These are phyloP conservation scores for Marchantia polymorpha DNA, from an alignment of 225 moss, liverwort and hornwort genomes.

Conservation along the genomic window DNA sequence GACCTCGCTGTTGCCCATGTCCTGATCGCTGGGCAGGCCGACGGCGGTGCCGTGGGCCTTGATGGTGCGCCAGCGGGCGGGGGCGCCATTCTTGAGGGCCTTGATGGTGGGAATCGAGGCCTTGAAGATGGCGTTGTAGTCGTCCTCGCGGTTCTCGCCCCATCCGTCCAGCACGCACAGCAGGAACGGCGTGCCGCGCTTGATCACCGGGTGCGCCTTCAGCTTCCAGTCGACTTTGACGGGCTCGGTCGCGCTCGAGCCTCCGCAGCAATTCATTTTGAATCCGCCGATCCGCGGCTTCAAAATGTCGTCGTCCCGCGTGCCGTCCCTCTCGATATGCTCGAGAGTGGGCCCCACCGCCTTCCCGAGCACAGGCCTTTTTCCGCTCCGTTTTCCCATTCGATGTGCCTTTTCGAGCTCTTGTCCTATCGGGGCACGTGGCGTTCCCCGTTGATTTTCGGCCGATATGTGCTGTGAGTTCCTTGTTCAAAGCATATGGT, in stretches of 20 bases:
- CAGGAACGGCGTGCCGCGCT: constrained; percentile 61
- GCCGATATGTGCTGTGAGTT: too few relatives aligned
- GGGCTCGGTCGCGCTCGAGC: not conserved
- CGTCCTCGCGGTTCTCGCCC: constrained; percentile 82
- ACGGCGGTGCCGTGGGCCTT: constrained; percentile 86
- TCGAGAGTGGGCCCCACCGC: too few relatives aligned
- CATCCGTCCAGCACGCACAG: constrained; percentile 79
- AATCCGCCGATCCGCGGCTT: not conserved
- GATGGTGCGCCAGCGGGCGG: constrained; percentile 73
- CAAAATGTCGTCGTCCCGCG: not conserved
- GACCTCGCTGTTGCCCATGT: constrained; percentile 91
- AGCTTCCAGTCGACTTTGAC: constrained; percentile 21
- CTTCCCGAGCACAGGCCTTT: too few relatives aligned
- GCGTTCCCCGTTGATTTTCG: not conserved
- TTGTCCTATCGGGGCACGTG: not conserved
- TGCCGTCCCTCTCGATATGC: not conserved
- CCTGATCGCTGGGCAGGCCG: constrained; percentile 67
- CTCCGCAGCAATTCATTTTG: constrained; percentile 19
- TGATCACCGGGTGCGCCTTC: constrained; percentile 47
- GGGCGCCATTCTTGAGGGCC: constrained; percentile 54
- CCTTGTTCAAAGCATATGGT: too few relatives aligned
- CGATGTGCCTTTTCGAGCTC: not conserved
- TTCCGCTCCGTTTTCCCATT: not conserved
- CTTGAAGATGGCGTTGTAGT: constrained; percentile 77
- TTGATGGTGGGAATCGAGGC: constrained; percentile 68